Conservation (phyloP, 768 basidiomycete genomes). For the Mycena indigotica region DNA sequence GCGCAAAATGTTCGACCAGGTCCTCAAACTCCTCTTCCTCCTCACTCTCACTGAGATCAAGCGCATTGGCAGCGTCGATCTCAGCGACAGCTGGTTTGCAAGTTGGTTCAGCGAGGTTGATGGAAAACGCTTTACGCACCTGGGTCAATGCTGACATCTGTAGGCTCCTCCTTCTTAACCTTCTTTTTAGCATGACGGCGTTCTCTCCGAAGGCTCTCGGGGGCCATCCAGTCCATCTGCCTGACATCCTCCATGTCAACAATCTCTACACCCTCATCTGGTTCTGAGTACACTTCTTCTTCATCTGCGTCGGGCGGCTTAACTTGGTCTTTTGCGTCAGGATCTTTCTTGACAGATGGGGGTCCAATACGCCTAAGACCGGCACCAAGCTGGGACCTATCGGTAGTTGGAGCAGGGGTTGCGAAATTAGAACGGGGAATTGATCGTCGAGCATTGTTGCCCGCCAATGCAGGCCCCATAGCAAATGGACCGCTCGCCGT, state of each 20-base stretch:
- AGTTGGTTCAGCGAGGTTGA: neutral
- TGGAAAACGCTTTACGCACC: constrained; percentile 26
- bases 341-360: constrained; percentile 51
- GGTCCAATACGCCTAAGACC: constrained; percentile 53
- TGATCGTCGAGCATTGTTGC: constrained; percentile 53
- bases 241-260: constrained; percentile 79
- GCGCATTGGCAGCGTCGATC: constrained; percentile 56
- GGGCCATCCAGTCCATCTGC: constrained; percentile 88
- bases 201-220: constrained; percentile 66
- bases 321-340: constrained; percentile 30
- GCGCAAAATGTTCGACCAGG: constrained; percentile 69
- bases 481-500: constrained; percentile 86
- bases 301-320: constrained; percentile 47
- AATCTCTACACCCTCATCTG: constrained; percentile 86
- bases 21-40: constrained; percentile 81
- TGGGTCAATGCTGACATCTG: constrained; percentile 5
- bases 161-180: constrained; percentile 46
- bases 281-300: constrained; percentile 79
- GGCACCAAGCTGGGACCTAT: constrained; percentile 45
- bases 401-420: constrained; percentile 45
- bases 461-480: constrained; percentile 77
- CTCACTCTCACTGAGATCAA: constrained; percentile 75
- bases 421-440: constrained; percentile 60
- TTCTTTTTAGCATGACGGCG: constrained; percentile 34
- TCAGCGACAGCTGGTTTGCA: constrained; percentile 29